Conservation (phyloP, 2,329 filamentous ascomycete genomes). For the Cylindrodendrum hubeiense region DNA sequence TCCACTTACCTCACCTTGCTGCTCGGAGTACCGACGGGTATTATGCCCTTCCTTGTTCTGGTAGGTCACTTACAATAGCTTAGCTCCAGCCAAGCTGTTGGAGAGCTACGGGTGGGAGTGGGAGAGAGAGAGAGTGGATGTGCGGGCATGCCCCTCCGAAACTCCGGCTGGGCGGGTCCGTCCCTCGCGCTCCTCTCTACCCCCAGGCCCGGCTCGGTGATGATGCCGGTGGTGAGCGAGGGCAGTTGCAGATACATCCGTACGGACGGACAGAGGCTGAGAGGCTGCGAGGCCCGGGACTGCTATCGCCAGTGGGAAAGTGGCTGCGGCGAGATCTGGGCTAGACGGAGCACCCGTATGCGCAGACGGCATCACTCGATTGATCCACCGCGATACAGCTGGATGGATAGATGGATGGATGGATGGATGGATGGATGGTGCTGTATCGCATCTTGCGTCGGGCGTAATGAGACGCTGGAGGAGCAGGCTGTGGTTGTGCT, state of each 20-base stretch:
- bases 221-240: slow-evolving; percentile 25
- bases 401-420: neutral
- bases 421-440: neutral
- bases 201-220: slow-evolving; percentile 39
- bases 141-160: slow-evolving; percentile 33
- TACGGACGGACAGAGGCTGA: neutral
- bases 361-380: neutral
- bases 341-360: slow-evolving; percentile 8
- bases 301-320: neutral
- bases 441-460: slow-evolving; percentile 24
- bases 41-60: neutral
- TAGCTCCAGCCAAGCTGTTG: neutral
- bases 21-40: neutral
- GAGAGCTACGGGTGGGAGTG: neutral
- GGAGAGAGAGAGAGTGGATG: neutral
- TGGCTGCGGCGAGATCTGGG: slow-evolving; percentile 10
- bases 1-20: neutral
- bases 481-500: neutral
- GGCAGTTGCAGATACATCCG: neutral
- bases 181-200: slow-evolving; percentile 29
- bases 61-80: slow-evolving; percentile 1
- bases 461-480: neutral
- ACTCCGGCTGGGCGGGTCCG: slow-evolving; percentile 41
- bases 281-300: neutral
- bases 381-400: slow-evolving; percentile 17